A percentile compares a stretch with the other conserved stretches of the same genome.
phyloP scores from a whole-genome alignment of 1,284 basidiomycete genomes.

The Apiotrichum sp. region DNA sequence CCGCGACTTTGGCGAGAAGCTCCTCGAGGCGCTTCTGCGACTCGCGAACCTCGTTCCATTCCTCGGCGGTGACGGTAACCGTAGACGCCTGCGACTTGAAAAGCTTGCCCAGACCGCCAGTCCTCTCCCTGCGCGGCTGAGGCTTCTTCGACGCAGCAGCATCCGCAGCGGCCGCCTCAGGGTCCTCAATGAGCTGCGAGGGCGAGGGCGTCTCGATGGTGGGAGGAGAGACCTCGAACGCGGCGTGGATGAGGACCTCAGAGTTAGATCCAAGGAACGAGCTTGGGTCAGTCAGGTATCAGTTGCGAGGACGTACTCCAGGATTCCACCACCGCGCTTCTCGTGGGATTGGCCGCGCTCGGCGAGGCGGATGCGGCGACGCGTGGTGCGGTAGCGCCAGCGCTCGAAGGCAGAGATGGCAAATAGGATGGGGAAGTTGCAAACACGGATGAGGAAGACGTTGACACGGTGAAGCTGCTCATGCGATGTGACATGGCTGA shows the following conservation, averaged over 20 bases:
- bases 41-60: slow-evolving; percentile 30
- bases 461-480: slow-evolving; percentile 69
- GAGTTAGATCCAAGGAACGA: slow-evolving; percentile 41
- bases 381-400: slow-evolving; percentile 32
- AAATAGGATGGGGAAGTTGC: slow-evolving; percentile 73
- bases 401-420: slow-evolving; percentile 75
- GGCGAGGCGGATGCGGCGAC: slow-evolving; percentile 22
- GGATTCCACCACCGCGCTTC: slow-evolving; percentile 16
- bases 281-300: slow-evolving; percentile 1
- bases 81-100: slow-evolving; percentile 20
- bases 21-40: slow-evolving; percentile 37
- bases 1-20: slow-evolving; percentile 29
- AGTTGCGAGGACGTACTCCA: slow-evolving; percentile 30
- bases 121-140: background rate
- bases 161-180: background rate
- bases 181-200: slow-evolving; percentile 10
- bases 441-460: slow-evolving; percentile 73
- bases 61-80: slow-evolving; percentile 14
- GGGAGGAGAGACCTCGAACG: slow-evolving; percentile 39
- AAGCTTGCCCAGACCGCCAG: slow-evolving; percentile 10
- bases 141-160: background rate
- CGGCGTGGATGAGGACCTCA: slow-evolving; percentile 36
- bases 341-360: slow-evolving; percentile 20
- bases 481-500: slow-evolving; percentile 64
- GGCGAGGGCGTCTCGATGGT: slow-evolving; percentile 11